These are phyloP conservation scores for Chrysoporthe cubensis DNA, from an alignment of 2,329 filamentous ascomycete species.

Conservation along the genomic window DNA sequence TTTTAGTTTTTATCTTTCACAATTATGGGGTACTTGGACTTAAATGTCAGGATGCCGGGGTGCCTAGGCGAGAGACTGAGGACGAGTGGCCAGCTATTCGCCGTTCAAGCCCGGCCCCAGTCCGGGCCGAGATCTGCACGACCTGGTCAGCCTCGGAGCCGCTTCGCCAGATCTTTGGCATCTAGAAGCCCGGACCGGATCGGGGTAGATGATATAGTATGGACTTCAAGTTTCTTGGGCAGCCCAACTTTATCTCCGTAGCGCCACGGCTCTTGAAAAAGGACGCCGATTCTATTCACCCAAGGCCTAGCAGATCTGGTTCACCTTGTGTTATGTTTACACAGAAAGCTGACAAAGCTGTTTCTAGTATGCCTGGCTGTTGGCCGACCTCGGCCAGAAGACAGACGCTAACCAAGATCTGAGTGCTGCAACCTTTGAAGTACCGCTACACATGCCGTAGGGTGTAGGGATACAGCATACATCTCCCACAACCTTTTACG, in stretches of 20 bases:
- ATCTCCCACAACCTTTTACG: not conserved
- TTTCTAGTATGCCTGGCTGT: not conserved
- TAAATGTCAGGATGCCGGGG: not conserved
- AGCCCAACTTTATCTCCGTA: not conserved
- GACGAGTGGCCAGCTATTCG: not conserved
- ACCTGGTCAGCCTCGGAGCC: not conserved
- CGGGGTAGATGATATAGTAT: not conserved
- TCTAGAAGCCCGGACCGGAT: not conserved
- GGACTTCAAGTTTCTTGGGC: not conserved
- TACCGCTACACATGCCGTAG: constrained; percentile 12
- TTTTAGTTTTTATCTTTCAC: not conserved
- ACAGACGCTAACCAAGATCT: constrained; percentile 14
- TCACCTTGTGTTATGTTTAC: not conserved
- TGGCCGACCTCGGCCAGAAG: constrained; percentile 27
- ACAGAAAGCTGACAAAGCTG: not conserved
- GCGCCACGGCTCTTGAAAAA: not conserved
- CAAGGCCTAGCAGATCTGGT: not conserved
- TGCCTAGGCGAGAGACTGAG: too few species aligned
- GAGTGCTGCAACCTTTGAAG: not conserved
- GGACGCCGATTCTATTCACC: not conserved
- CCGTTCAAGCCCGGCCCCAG: not conserved
- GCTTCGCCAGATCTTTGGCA: not conserved
- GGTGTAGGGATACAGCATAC: constrained; percentile 18
- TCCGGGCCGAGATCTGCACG: constrained; percentile 8
- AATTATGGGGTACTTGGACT: not conserved